Evolutionary conservation across 2,329 filamentous ascomycete genomes (phyloP), one percentile per base, ranked within the genome.

Genomic region (Colletotrichum liriopes): DNA sequence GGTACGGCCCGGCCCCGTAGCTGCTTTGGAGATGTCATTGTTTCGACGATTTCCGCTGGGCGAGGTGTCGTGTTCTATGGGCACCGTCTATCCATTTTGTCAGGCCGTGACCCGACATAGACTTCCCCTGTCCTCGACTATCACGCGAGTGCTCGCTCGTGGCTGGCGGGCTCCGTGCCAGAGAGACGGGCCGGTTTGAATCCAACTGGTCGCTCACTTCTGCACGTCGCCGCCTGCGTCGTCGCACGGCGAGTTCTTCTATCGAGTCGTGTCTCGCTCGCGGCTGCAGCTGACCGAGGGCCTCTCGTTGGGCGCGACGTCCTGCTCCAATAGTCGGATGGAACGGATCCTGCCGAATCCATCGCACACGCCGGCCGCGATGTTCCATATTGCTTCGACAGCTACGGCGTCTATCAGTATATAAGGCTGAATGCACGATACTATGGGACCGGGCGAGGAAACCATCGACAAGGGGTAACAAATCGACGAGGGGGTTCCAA

Each of bases 401-500:
- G 56, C 35, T 68, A 26, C 58, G 58, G 54, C 58, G 58, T 49
- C 52, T 45, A 45, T 49, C 41, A 35, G 58, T 41, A 37, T 59
- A 69, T 69, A 72, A 72, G 69, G 69, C 69, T 69, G 69, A 72
- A 59, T 69, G 59, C 59, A 60, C 52, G 23, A 69, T 45, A 37
- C 47, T 68, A 18, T 18, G 32, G 62, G 37, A 26, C 23, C 39
- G 29, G 55, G 35, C 20, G 51, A 63, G 45, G 23, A 37, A 65
- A 54, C 26, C 54, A 49, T n/a, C 37, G n/a, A 54, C 35, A 41
- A 45, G 37, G 32, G 29, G 26, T 8, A 11, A 39, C 32, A 14
- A 37, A n/a, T 18, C 39, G 54, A 68, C 52, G 58, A 65, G 60
- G 55, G 35, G 4, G 47, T 66, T 52, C 49, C 55, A 67, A 67